Evolutionary conservation across 2,329 filamentous ascomycete genomes (phyloP).

Genomic region (Capronia coronata): DNA sequence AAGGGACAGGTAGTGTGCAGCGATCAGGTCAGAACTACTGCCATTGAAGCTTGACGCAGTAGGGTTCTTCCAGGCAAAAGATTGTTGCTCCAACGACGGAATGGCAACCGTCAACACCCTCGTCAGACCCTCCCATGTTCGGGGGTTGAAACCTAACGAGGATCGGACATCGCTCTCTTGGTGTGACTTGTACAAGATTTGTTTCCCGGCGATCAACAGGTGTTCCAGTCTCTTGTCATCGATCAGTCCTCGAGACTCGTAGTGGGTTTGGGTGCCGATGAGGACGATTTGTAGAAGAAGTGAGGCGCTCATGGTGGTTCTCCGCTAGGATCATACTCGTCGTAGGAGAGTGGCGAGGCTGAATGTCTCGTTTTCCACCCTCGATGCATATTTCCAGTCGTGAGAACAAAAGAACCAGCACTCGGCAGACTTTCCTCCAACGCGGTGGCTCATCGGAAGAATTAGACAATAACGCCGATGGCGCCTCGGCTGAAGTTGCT

Average conservation of each 20-base stretch:
- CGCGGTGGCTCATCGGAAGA: background rate
- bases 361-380: background rate
- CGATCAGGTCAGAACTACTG: slow-evolving; percentile 51
- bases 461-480: slow-evolving; percentile 1
- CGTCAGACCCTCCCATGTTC: slow-evolving; percentile 56
- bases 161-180: slow-evolving; percentile 52
- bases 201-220: slow-evolving; percentile 54
- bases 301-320: slow-evolving; percentile 19
- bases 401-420: background rate
- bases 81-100: slow-evolving; percentile 55
- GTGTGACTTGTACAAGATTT: slow-evolving; percentile 53
- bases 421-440: slow-evolving; percentile 3
- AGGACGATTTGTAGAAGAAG: slow-evolving; percentile 45
- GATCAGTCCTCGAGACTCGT: slow-evolving; percentile 55
- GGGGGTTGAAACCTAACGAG: slow-evolving; percentile 50
- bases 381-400: slow-evolving; percentile 6
- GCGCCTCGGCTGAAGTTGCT: background rate
- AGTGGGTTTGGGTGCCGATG: slow-evolving; percentile 50
- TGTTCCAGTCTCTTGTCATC: slow-evolving; percentile 52
- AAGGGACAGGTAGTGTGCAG: slow-evolving; percentile 52
- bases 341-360: background rate
- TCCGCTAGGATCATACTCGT: slow-evolving; percentile 14
- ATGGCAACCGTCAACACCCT: slow-evolving; percentile 54
- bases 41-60: slow-evolving; percentile 28
- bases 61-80: slow-evolving; percentile 56